These are phyloP conservation scores for Rostrohypoxylon terebratum DNA, from an alignment of 495 filamentous ascomycete species.

Conservation along the genomic window DNA sequence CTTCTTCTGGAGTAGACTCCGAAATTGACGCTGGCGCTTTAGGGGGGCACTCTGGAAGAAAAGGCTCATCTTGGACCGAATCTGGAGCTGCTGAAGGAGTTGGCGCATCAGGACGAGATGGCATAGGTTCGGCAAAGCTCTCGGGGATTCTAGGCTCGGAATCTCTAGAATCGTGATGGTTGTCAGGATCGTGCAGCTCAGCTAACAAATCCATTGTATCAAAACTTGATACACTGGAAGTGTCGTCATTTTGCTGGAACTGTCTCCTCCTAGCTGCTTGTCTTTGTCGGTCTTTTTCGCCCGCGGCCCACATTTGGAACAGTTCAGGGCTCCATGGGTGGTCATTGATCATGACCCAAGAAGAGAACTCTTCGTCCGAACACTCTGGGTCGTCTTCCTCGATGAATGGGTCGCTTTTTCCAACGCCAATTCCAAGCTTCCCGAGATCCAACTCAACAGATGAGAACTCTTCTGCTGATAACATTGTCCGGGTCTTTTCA, in stretches of 20 bases:
- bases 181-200: background rate
- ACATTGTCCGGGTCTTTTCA: background rate
- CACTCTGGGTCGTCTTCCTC: background rate
- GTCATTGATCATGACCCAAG: conserved; percentile 22
- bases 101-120: background rate
- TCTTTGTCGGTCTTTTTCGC: conserved; percentile 10
- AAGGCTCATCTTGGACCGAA: background rate
- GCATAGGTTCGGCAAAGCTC: background rate
- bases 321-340: conserved; percentile 21
- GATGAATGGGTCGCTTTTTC: background rate
- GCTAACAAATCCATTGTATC: background rate
- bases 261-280: background rate
- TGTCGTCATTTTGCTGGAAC: background rate
- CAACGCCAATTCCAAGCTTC: background rate
- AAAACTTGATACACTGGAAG: conserved; percentile 7
- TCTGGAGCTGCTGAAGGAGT: background rate
- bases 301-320: conserved; percentile 8
- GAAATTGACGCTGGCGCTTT: background rate
- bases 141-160: background rate
- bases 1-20: background rate
- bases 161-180: background rate
- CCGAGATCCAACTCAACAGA: background rate
- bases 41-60: background rate
- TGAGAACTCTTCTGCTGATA: conserved; percentile 8
- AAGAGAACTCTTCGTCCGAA: conserved; percentile 9